These are phyloP conservation scores for Gossypium stocksii DNA, from an alignment of 345 rosid genomes.

Conservation along the genomic window DNA sequence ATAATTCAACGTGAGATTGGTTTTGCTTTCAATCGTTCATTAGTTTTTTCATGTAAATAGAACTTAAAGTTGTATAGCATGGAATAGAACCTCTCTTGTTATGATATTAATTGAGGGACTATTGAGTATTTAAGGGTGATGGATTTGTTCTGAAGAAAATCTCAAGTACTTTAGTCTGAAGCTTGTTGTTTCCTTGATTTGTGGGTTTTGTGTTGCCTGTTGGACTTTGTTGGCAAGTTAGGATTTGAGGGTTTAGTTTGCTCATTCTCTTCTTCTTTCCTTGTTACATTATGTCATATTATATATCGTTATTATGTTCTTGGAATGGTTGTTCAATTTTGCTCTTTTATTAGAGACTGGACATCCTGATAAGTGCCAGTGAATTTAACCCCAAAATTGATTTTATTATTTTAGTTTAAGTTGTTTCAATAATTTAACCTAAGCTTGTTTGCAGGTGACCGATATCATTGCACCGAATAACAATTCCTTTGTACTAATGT, in stretches of 20 bases:
- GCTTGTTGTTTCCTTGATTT: not conserved
- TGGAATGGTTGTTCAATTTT: not conserved
- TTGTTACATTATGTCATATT: not conserved
- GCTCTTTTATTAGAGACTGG: not conserved
- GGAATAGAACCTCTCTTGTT: not conserved
- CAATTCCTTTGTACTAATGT: not conserved
- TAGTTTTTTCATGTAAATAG: not conserved
- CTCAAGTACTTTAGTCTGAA: not conserved
- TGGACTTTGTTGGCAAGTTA: not conserved
- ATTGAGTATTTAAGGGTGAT: not conserved
- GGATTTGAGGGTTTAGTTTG: not conserved
- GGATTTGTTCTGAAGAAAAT: not conserved
- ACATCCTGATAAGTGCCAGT: not conserved
- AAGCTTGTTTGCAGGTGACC: not conserved
- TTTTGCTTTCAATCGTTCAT: not conserved
- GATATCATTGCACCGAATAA: not conserved
- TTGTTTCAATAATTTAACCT: not conserved
- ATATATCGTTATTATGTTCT: not conserved
- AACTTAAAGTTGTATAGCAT: not conserved
- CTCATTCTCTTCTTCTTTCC: not conserved
- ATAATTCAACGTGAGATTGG: constrained; percentile 6
- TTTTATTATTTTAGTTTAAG: constrained; percentile 3
- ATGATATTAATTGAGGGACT: not conserved
- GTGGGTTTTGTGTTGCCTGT: not conserved
- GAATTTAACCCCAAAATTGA: not conserved